Evolutionary conservation across 2,329 filamentous ascomycete species (phyloP), one percentile per base, ranked within the genome.

Genomic region (Neofusicoccum parvum): DNA sequence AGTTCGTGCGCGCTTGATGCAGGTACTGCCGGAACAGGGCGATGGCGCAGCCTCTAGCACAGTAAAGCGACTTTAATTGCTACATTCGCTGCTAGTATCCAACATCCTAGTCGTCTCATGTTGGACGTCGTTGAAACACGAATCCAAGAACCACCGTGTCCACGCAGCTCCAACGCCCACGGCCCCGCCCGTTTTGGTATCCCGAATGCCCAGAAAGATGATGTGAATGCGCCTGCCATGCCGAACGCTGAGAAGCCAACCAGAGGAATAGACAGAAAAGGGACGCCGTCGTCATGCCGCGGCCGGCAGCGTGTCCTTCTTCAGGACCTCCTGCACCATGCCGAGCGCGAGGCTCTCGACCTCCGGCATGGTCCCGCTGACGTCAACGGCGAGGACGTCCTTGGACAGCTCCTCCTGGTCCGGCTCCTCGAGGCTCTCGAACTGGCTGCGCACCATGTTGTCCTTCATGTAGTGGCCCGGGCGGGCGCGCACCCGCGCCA

Each of bases 381-480:
- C 81, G 69, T 84, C 81, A 54, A 84, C 76, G 23, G 75, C 75
- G 63, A 82, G 69, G 2, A 83, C 79, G 69, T 84, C 81, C 68
- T 75, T 76, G 11, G 75, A 82, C 68, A 85, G 81, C 74, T 93
- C 91, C 64, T 92, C 87, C 51, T 80, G 78, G 60, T 83, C 83
- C 0, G 95, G 95, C 68, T 90, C 88, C 80, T 99, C 94, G n/a
- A 99, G 85, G 62, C 88, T 90, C 68, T 89, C 87, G 70, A 98
- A 90, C 76, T 99, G 95, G 79, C 92, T 96, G 73, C 91, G 89
- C 9, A 99, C 94, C 94, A 99, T 98, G 72, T 88, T 87, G 71
- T 92, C 90, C 72, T 95, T 94, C 94, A 99, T 97, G 80, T 95
- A 99, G 77, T 99, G 95, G 62, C 88, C 88, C 79, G 94, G 81